A percentile compares a stretch with the other conserved stretches of the same genome.
These are phyloP conservation scores for Exophiala phaeomuriformis DNA, from an alignment of 2,329 filamentous ascomycete species.

Conservation along the genomic window DNA sequence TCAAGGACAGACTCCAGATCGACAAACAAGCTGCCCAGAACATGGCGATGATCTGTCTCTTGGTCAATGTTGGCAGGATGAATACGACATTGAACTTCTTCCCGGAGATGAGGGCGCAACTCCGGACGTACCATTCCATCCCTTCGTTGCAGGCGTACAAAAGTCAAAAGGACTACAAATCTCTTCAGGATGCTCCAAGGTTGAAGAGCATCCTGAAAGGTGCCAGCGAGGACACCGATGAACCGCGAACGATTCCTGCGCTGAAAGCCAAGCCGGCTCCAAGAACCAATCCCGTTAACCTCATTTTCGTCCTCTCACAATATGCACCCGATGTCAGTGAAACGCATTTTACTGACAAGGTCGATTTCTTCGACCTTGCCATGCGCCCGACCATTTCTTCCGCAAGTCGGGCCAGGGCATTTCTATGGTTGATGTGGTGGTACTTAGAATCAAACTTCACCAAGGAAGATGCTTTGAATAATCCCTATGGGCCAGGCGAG, in stretches of 20 bases:
- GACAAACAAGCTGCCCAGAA: slow-evolving; percentile 88
- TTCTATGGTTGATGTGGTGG: slow-evolving; percentile 98
- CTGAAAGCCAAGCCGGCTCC: slow-evolving; percentile 62
- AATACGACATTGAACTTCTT: slow-evolving; percentile 99
- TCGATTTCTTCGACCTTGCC: slow-evolving; percentile 93
- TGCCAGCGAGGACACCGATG: slow-evolving; percentile 80
- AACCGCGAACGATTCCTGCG: slow-evolving; percentile 75
- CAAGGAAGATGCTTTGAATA: slow-evolving; percentile 75
- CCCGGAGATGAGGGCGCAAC: slow-evolving; percentile 95
- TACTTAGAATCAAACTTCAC: slow-evolving; percentile 87
- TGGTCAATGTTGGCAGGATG: slow-evolving; percentile 97
- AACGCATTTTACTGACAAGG: slow-evolving; percentile 73
- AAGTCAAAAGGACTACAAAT: slow-evolving; percentile 93
- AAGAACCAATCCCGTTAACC: slow-evolving; percentile 93
- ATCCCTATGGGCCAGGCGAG: slow-evolving; percentile 67
- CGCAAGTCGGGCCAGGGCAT: slow-evolving; percentile 73
- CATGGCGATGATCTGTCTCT: slow-evolving; percentile 98
- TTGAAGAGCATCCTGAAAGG: slow-evolving; percentile 97
- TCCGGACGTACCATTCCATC: slow-evolving; percentile 96
- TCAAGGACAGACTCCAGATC: slow-evolving; percentile 90
- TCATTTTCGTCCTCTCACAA: slow-evolving; percentile 89
- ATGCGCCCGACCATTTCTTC: slow-evolving; percentile 84
- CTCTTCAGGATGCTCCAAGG: slow-evolving; percentile 89
- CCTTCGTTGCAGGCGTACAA: slow-evolving; percentile 91
- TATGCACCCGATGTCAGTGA: slow-evolving; percentile 88